These are phyloP conservation scores for Auricularia auricula-judae DNA, from an alignment of 768 basidiomycete species.

Conservation along the genomic window DNA sequence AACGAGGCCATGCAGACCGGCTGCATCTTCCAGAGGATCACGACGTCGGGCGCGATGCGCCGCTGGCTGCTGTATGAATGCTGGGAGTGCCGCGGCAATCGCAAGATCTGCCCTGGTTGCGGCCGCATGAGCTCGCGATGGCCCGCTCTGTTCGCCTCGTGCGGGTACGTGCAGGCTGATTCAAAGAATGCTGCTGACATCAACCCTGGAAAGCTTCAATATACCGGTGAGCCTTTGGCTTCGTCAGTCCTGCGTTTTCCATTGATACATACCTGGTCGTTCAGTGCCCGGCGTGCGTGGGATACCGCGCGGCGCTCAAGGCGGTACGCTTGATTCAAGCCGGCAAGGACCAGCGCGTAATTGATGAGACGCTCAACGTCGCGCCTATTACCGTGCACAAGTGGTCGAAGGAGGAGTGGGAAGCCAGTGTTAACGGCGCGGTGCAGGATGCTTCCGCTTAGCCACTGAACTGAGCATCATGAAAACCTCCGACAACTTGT, in stretches of 20 bases:
- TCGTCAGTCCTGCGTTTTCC: too few relatives aligned
- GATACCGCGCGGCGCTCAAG: neutral
- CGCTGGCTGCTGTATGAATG: neutral
- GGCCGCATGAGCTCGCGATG: neutral
- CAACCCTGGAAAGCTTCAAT: neutral
- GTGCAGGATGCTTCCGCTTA: too few relatives aligned
- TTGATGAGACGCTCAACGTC: neutral
- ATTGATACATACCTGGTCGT: too few relatives aligned
- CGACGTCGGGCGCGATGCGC: neutral
- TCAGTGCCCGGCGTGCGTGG: neutral
- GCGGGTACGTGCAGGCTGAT: neutral
- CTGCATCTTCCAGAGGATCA: neutral
- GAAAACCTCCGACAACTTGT: too few relatives aligned
- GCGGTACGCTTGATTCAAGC: neutral
- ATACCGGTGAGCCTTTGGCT: neutral
- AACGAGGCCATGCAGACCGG: neutral
- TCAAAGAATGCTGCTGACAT: too few relatives aligned
- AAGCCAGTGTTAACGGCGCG: neutral
- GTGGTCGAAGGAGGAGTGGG: neutral
- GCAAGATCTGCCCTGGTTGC: neutral
- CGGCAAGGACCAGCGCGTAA: neutral
- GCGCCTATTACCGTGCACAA: neutral
- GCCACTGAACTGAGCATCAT: too few relatives aligned
- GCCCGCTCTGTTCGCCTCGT: neutral
- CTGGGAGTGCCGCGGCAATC: neutral